These are phyloP conservation scores for Candida qinlingensis DNA, from an alignment of 805 yeast genomes.

Conservation along the genomic window DNA sequence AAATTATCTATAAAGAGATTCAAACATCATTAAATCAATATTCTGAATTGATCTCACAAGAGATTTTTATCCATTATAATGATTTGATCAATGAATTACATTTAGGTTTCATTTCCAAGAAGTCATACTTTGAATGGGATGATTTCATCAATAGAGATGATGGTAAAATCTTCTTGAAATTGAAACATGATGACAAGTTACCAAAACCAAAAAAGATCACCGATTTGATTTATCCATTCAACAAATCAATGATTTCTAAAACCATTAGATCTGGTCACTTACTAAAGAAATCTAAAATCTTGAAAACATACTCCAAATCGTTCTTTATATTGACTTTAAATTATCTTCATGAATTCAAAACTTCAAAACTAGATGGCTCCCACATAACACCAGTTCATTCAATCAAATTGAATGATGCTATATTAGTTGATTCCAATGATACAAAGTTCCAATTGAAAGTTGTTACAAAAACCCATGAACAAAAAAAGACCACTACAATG, in stretches of 20 bases:
- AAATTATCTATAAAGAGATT: conserved; percentile 78
- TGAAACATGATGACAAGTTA: conserved; percentile 39
- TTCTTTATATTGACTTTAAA: conserved; percentile 88
- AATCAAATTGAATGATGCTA: conserved; percentile 68
- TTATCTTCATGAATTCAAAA: conserved; percentile 84
- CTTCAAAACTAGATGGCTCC: conserved; percentile 61
- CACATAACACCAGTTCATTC: conserved; percentile 81
- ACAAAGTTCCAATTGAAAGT: conserved; percentile 48
- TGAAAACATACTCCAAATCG: conserved; percentile 80
- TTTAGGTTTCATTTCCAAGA: conserved; percentile 64
- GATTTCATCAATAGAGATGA: conserved; percentile 66
- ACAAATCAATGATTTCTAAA: conserved; percentile 58
- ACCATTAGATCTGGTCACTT: conserved; percentile 72
- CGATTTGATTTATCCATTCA: conserved; percentile 63
- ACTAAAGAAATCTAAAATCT: conserved; percentile 82
- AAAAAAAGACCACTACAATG: conserved; percentile 39
- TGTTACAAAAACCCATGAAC: conserved; percentile 16
- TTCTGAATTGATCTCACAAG: conserved; percentile 65
- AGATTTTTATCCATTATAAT: conserved; percentile 65
- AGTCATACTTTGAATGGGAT: conserved; percentile 83
- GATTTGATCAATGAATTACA: conserved; percentile 61
- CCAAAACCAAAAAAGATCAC: conserved; percentile 51
- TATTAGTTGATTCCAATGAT: conserved; percentile 74
- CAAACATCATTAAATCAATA: conserved; percentile 74
- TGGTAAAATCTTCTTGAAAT: conserved; percentile 41